Evolutionary conservation across 805 yeast genomes (phyloP).

Genomic region (Scheffersomyces ergatensis): DNA sequence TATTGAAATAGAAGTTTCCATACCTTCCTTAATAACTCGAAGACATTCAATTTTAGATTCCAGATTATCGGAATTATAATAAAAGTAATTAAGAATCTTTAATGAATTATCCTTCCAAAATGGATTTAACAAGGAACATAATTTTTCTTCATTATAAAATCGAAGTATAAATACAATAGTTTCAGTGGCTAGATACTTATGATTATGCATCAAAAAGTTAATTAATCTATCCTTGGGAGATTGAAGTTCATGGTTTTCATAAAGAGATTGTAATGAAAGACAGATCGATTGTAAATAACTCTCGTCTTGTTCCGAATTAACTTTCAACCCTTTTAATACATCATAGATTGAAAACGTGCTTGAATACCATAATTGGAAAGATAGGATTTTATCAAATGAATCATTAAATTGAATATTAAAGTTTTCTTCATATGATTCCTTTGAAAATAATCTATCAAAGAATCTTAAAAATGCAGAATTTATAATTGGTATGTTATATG

Average conservation of each 20-base stretch:
- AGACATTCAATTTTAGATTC: slow-evolving; percentile 30
- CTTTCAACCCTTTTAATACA: slow-evolving; percentile 22
- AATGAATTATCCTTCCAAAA: slow-evolving; percentile 51
- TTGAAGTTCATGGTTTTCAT: slow-evolving; percentile 28
- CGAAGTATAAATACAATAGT: slow-evolving; percentile 44
- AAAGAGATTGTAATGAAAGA: slow-evolving; percentile 27
- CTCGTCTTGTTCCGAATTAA: slow-evolving; percentile 24
- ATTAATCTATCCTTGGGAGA: slow-evolving; percentile 45
- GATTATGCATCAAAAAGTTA: slow-evolving; percentile 36
- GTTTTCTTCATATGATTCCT: slow-evolving; percentile 16
- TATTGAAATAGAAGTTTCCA: slow-evolving; percentile 28
- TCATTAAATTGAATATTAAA: slow-evolving; percentile 11
- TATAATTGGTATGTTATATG: slow-evolving; percentile 34
- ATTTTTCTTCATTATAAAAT: slow-evolving; percentile 45
- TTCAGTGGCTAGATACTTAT: slow-evolving; percentile 33
- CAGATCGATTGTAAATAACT: slow-evolving; percentile 34
- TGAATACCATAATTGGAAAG: slow-evolving; percentile 42
- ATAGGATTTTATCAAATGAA: slow-evolving; percentile 25
- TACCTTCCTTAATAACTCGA: slow-evolving; percentile 33
- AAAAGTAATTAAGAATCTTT: slow-evolving; percentile 45
- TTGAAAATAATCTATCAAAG: slow-evolving; percentile 37
- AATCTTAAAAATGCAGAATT: slow-evolving; percentile 40
- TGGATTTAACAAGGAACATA: slow-evolving; percentile 52
- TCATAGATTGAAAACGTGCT: slow-evolving; percentile 38
- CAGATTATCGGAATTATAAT: slow-evolving; percentile 14